Conservation (phyloP, 164 flowering plant species). For the Saururus chinensis region DNA sequence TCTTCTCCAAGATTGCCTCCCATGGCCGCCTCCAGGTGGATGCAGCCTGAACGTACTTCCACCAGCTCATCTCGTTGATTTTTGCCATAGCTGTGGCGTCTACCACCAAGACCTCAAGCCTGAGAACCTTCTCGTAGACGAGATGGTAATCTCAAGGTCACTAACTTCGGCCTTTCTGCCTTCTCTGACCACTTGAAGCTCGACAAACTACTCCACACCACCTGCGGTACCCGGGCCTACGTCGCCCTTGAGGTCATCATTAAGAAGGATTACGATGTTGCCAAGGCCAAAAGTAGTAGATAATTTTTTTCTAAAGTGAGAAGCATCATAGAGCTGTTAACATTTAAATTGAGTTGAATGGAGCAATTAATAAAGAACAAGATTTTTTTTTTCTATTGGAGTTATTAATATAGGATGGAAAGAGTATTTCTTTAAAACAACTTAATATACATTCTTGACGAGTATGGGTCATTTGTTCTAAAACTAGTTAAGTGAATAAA, state of each 20-base stretch:
- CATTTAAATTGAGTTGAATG: too few species aligned
- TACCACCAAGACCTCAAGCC: constrained; percentile 81
- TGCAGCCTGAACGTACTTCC: constrained; percentile 52
- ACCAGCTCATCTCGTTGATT: constrained; percentile 68
- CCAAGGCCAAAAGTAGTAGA: too few species aligned
- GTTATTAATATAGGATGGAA: too few species aligned
- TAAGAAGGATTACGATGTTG: constrained; percentile 65
- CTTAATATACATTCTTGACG: too few species aligned
- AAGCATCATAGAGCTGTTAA: too few species aligned
- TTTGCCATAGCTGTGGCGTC: constrained; percentile 77
- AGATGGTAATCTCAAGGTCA: constrained; percentile 50
- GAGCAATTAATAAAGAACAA: too few species aligned
- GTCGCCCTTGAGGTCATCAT: constrained; percentile 78
- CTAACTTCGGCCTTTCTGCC: constrained; percentile 81
- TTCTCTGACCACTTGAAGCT: constrained; percentile 46
- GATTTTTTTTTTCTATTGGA: too few species aligned
- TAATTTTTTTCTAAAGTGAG: too few species aligned
- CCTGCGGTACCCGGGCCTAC: constrained; percentile 87
- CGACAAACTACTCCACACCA: constrained; percentile 78
- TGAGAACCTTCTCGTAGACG: constrained; percentile 69
- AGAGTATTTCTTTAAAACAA: too few species aligned
- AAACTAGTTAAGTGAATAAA: too few species aligned
- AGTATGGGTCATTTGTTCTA: too few species aligned
- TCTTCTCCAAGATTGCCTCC: constrained; percentile 48
- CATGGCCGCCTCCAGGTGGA: constrained; percentile 57